These are phyloP conservation scores for Pichia sp. DNA, from an alignment of 1,139 yeast species.

Conservation along the genomic window DNA sequence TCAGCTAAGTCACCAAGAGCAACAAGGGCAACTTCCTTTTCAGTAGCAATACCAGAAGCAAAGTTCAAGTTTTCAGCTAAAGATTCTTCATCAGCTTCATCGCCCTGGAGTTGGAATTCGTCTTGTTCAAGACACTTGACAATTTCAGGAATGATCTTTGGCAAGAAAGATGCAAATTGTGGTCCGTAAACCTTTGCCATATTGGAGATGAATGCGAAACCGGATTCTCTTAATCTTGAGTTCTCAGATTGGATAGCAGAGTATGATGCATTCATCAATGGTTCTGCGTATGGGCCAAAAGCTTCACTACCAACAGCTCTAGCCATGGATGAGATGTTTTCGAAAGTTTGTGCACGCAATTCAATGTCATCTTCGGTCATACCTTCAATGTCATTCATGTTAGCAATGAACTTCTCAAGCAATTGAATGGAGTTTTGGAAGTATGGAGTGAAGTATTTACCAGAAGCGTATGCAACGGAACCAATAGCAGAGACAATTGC, in stretches of 20 bases:
- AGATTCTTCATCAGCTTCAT: conserved; percentile 40
- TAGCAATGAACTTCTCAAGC: conserved; percentile 73
- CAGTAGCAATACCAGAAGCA: conserved; percentile 92
- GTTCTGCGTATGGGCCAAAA: conserved; percentile 79
- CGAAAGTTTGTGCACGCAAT: conserved; percentile 85
- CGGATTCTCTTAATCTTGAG: conserved; percentile 87
- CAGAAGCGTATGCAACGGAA: conserved; percentile 93
- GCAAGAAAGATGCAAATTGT: conserved; percentile 83
- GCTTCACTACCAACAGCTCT: conserved; percentile 92
- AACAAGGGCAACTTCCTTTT: conserved; percentile 95
- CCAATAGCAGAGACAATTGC: conserved; percentile 96
- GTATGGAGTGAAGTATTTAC: conserved; percentile 79
- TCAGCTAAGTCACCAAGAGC: conserved; percentile 83
- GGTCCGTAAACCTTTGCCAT: conserved; percentile 92
- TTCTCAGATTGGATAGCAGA: conserved; percentile 69
- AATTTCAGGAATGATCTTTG: conserved; percentile 75
- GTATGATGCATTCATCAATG: conserved; percentile 85
- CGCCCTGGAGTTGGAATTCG: conserved; percentile 52
- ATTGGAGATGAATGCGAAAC: conserved; percentile 89
- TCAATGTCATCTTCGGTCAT: conserved; percentile 74
- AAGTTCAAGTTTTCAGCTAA: conserved; percentile 69
- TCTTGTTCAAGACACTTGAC: conserved; percentile 79
- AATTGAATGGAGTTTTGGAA: conserved; percentile 74
- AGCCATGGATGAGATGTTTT: conserved; percentile 91
- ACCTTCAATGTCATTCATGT: conserved; percentile 58